Percentiles rank a stretch among this genome's conserved stretches.
Evolutionary conservation across 2,329 filamentous ascomycete genomes (phyloP).

Genomic region (Alternaria dauci): DNA sequence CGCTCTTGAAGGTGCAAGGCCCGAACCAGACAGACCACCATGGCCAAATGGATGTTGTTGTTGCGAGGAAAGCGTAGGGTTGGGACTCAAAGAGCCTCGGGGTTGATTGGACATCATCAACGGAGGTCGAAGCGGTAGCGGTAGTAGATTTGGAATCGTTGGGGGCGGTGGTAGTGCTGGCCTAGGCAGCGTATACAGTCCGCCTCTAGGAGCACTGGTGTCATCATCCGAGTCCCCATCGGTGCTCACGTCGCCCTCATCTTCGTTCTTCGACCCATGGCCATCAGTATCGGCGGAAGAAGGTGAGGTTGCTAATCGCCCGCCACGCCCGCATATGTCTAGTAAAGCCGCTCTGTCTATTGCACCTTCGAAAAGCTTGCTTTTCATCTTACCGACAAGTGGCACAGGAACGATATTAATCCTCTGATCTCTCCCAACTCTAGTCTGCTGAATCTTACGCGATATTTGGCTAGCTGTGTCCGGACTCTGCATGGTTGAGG

Average conservation of each 20-base stretch:
- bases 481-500: constrained; percentile 11
- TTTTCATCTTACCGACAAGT: constrained; percentile 31
- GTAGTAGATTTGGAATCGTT: constrained; percentile 3
- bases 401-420: constrained; percentile 30
- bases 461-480: constrained; percentile 19
- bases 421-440: constrained; percentile 4
- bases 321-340: neutral
- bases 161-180: neutral
- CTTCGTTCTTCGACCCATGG: neutral
- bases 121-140: neutral
- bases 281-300: neutral
- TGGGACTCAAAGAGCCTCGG: neutral
- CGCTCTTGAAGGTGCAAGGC: neutral
- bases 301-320: neutral
- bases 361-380: constrained; percentile 29
- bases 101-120: neutral
- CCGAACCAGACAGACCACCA: neutral
- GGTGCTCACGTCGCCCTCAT: constrained; percentile 5
- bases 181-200: neutral
- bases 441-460: constrained; percentile 14
- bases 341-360: constrained; percentile 6
- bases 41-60: neutral
- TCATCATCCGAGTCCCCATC: constrained; percentile 11
- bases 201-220: constrained; percentile 2
- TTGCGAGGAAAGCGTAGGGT: neutral